Evolutionary conservation across 768 basidiomycete genomes (phyloP), one percentile per base, ranked within the genome.

Genomic region (Sporobolomyces pararoseus): DNA sequence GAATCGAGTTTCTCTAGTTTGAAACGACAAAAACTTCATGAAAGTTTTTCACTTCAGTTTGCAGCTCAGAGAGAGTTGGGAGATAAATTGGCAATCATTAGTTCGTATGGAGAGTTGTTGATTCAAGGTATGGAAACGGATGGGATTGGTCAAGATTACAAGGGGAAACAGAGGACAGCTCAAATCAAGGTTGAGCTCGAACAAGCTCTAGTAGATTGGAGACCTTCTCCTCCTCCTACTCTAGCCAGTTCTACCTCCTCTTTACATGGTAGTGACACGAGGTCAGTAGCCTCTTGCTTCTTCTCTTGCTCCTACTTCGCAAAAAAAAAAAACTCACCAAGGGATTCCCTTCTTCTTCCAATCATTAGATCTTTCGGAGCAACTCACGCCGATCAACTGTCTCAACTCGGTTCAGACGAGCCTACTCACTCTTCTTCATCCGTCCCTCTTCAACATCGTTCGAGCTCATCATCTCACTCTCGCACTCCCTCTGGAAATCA

Each of bases 71-170:
- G 57, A 25, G 73, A 74, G 25, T 51, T 75, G 2, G 75, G 71
- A 19, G 76, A 76, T 59, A 77, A 77, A 66, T 47, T 65, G 21
- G 71, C 71, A 5, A 63, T 75, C 59, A 51, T 77, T 27, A 60
- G 60, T 5, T 49, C 61, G 32, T 76, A 76, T 42, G 76, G 76
- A 21, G 64, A 68, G 37, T 21, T 66, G 7, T 70, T 77, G 16
- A 25, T 75, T 10, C 66, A 68, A 23, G 71, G 66, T 0, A 68
- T 75, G 66, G 68, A 73, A 44, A 54, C 46, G 14, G 61, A 66
- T 10, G 70, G 66, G 10, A 25, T 54, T 31, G 63, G 53, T 9
- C 29, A 47, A 17, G 68, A 68, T 25, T 75, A 77, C 54, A 32
- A 29, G 14, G 75, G 73, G 31, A 49, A 66, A 21, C 65, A 63